Base-by-base conservation (phyloP, 805 yeast genomes). In the Saturnispora serradocipensis region DNA sequence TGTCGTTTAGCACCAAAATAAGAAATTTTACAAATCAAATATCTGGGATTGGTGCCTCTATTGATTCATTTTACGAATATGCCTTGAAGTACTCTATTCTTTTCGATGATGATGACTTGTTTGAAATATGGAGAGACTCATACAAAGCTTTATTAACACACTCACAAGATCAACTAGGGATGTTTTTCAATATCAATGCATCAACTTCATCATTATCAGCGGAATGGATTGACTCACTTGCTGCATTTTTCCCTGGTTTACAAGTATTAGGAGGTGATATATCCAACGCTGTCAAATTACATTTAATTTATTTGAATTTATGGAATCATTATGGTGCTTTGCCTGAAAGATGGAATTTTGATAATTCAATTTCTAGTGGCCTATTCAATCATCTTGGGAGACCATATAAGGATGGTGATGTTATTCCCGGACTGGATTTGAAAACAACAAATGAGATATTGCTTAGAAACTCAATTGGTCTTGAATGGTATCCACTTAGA, bases 401-500 rank as follows among this genome's bases (percentile, higher is more conserved):
- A 34, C 46, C 56, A 5, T 60, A 59, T 43, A 53, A 51, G 32
- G 48, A 53, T 24, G 61, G 62, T 6, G 58, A 59, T 45, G 24
- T 56, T 2, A 52, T 63, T 8, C 49, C 51, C 11, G 62, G 64
- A 1, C 53, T 63, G 25, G 51, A 58, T 30, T 10, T 39, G 3
- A 59, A 58, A 11, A 53, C 56, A 20, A 64, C 67, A 1, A 54
- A 61, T 24, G 61, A 61, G 28, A 44, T 59, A 2, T 42, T 63
- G 13, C 56, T 66, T 22, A 55, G 58, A 5, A 69, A 69, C 43
- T 69, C 78, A 1, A 67, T 86, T 3, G 70, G 78, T 0, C 67
- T 88, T 34, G 95, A 87, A 62, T 90, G 97, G 97, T 90, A 88
- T 61, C 96, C 97, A 2, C 70, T 90, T 43, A 71, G 98, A 50